These are phyloP conservation scores for Schizothecium vesticola DNA, from an alignment of 495 filamentous ascomycete genomes.

Conservation along the genomic window DNA sequence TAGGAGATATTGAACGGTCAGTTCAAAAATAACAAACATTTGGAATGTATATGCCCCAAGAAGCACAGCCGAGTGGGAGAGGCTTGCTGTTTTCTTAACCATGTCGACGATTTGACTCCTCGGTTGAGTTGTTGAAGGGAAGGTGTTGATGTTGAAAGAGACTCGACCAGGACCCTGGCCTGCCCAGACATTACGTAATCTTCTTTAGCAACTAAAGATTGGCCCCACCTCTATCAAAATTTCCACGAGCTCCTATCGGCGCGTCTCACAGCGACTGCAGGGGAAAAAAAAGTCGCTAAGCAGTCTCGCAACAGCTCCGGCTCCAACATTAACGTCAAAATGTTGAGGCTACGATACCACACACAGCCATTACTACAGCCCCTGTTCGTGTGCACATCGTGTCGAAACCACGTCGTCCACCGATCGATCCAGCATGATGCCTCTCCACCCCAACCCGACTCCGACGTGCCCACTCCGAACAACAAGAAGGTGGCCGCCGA, in stretches of 20 bases:
- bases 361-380: slow-evolving; percentile 5
- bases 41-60: background rate
- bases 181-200: background rate
- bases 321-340: background rate
- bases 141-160: background rate
- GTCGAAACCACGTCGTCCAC: slow-evolving; percentile 8
- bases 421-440: background rate
- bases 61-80: background rate
- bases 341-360: slow-evolving; percentile 17
- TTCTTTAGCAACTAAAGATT: background rate
- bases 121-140: background rate
- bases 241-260: background rate
- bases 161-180: background rate
- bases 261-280: background rate
- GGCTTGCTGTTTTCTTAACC: background rate
- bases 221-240: background rate
- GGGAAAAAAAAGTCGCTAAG: background rate
- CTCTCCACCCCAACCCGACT: background rate
- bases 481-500: too few species aligned
- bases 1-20: background rate
- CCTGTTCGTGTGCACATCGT: slow-evolving; percentile 22
- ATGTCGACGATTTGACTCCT: background rate
- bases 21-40: background rate
- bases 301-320: background rate
- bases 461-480: too few species aligned